Base-by-base conservation (phyloP, 2,329 filamentous ascomycete genomes). In the Monosporascus sp. region DNA sequence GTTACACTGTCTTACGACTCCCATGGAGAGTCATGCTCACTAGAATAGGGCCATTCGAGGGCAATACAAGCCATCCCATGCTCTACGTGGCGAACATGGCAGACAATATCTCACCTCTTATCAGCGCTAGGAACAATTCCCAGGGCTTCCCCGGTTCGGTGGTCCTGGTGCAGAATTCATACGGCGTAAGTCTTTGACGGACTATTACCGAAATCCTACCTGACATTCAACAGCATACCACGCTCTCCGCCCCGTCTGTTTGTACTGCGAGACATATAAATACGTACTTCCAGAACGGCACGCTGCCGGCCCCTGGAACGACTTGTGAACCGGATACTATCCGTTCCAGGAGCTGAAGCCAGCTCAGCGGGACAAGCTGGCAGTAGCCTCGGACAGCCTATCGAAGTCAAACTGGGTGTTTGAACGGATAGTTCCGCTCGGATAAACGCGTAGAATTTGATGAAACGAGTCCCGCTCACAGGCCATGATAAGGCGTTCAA, bases 81-180 rank as follows among this genome's bases (percentile, higher is more conserved):
- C 64, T 72, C n/a, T 72, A 69, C 50, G 57, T 72, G 18, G 65
- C 63, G 31, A 72, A 72, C 48, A 63, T 57, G 27, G 66, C 65
- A 17, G 70, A 72, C 48, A 72, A 72, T 38, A 62, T 71, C 14
- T 61, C 68, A 7, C 69, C 70, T 0, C 58, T 69, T 5, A 50
- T 64, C 11, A 68, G 65, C 38, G 68, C 69, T 0, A 52, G 52
- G 2, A 60, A 60, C 20, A 71, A 71, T 45, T 61, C 67, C 2
- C 51, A 55, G 4, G 60, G 70, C 0, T 81, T 80, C 49, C 69
- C 69, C 0, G 72, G 70, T 15, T 78, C 77, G 0, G 69, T 72
- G 0, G 65, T 81, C 6, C 62, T 81, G 25, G 68, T 74, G 14
- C 77, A 79, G 58, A 75, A 80, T 45, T 74, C 74, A 1, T 80